These are phyloP conservation scores for Fraxinus sp. DNA, from an alignment of 305 asterid species.

Conservation along the genomic window DNA sequence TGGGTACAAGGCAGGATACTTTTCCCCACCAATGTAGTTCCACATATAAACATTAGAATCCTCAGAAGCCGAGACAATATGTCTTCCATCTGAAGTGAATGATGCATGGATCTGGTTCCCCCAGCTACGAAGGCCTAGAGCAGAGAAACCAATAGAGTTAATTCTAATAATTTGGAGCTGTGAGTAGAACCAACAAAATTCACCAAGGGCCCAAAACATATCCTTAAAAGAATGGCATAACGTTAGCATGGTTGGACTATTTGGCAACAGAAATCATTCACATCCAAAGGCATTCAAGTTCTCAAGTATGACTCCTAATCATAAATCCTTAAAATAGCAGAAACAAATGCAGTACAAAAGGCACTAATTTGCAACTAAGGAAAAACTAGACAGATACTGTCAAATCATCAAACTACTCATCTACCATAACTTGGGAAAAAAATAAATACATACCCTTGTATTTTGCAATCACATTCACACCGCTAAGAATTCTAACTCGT, in stretches of 20 bases:
- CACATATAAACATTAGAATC: conserved; percentile 48
- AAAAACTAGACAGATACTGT: background rate
- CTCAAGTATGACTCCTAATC: background rate
- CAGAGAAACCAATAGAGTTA: background rate
- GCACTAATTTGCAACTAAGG: too few species aligned
- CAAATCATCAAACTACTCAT: conserved; percentile 1
- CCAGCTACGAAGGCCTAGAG: conserved; percentile 35
- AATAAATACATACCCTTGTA: conserved; percentile 56
- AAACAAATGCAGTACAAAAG: background rate
- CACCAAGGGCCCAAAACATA: background rate
- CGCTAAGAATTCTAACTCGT: conserved; percentile 62
- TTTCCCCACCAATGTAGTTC: conserved; percentile 41
- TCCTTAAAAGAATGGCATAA: background rate
- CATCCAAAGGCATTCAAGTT: background rate
- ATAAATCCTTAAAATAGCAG: background rate
- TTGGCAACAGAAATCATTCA: background rate
- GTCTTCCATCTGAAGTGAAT: conserved; percentile 45
- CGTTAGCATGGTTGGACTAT: background rate
- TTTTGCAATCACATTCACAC: conserved; percentile 58
- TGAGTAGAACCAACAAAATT: background rate
- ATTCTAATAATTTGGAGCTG: background rate
- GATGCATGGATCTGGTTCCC: conserved; percentile 37
- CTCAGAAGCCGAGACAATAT: conserved; percentile 39
- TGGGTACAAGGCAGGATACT: conserved; percentile 33
- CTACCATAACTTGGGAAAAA: background rate